These are phyloP conservation scores for Didymella lethalis DNA, from an alignment of 2,329 filamentous ascomycete genomes.

Conservation along the genomic window DNA sequence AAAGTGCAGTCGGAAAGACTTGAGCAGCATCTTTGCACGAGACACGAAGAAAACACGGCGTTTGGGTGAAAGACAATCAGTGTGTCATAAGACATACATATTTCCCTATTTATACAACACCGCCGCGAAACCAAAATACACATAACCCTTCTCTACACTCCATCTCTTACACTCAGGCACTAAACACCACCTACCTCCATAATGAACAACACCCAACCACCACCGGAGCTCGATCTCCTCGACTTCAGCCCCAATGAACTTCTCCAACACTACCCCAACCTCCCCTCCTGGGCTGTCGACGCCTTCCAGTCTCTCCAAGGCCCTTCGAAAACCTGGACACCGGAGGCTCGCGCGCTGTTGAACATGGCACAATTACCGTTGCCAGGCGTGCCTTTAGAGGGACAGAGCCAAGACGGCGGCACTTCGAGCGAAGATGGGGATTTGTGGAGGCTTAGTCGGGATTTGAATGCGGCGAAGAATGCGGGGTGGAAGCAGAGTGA, in stretches of 20 bases:
- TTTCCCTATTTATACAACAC: neutral
- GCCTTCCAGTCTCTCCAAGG: neutral
- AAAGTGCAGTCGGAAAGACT: neutral
- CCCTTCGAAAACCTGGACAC: neutral
- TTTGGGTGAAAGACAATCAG: neutral
- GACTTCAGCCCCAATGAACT: neutral
- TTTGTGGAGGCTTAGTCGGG: constrained; percentile 8
- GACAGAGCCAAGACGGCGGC: neutral
- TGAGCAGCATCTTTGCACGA: neutral
- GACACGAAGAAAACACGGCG: neutral
- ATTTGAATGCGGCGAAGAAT: neutral
- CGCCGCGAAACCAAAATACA: neutral
- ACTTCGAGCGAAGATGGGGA: neutral
- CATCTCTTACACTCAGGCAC: neutral
- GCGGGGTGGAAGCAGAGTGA: constrained; percentile 8
- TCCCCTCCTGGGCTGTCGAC: constrained; percentile 3
- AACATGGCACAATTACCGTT: constrained; percentile 1
- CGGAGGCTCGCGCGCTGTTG: constrained; percentile 9
- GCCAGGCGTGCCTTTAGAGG: neutral
- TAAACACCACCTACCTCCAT: neutral
- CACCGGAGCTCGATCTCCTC: neutral
- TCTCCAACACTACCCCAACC: neutral
- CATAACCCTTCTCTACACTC: neutral
- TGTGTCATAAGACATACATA: neutral
- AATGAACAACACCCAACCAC: neutral